Evolutionary conservation across 2,329 filamentous ascomycete genomes (phyloP).

Genomic region (Macrophomina tecta): DNA sequence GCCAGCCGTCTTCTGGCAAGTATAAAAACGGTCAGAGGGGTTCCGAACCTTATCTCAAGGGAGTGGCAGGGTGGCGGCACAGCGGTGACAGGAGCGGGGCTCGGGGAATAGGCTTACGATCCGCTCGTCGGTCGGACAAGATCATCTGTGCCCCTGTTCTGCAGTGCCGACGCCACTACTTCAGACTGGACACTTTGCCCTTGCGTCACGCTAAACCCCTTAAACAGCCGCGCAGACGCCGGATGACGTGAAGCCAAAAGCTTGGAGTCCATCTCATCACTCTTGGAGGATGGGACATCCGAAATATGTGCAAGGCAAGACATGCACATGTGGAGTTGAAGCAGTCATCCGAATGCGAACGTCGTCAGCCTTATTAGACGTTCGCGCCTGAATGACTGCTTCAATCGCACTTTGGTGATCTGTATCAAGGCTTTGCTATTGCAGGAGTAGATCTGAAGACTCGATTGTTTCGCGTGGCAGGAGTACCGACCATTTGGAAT

Average conservation of each 20-base stretch:
- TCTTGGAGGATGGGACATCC: too few relatives aligned
- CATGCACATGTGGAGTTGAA: too few relatives aligned
- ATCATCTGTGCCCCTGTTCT: constrained; percentile 13
- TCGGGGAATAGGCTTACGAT: constrained; percentile 26
- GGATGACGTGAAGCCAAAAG: constrained; percentile 25
- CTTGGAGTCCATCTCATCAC: constrained; percentile 14
- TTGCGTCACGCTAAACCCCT: constrained; percentile 21
- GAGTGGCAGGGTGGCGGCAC: not conserved
- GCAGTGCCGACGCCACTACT: constrained; percentile 24
- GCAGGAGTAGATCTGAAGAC: too few relatives aligned
- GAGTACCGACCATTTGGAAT: constrained; percentile 1
- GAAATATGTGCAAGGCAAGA: too few relatives aligned
- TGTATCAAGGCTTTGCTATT: too few relatives aligned
- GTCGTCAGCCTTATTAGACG: too few relatives aligned
- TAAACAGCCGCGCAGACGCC: constrained; percentile 8
- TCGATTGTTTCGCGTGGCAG: too few relatives aligned
- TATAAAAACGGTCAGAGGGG: not conserved
- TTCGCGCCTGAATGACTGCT: too few relatives aligned
- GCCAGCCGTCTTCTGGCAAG: not conserved
- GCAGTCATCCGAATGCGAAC: too few relatives aligned
- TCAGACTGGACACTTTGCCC: constrained; percentile 11
- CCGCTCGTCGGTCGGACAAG: constrained; percentile 21
- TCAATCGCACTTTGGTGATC: too few relatives aligned
- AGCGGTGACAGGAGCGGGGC: constrained; percentile 12
- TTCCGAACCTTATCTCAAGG: constrained; percentile 18